A percentile compares a stretch with the other conserved stretches of the same genome.
Evolutionary conservation across 2,329 filamentous ascomycete genomes (phyloP).

Genomic region (Ceratocystiopsis minuta): DNA sequence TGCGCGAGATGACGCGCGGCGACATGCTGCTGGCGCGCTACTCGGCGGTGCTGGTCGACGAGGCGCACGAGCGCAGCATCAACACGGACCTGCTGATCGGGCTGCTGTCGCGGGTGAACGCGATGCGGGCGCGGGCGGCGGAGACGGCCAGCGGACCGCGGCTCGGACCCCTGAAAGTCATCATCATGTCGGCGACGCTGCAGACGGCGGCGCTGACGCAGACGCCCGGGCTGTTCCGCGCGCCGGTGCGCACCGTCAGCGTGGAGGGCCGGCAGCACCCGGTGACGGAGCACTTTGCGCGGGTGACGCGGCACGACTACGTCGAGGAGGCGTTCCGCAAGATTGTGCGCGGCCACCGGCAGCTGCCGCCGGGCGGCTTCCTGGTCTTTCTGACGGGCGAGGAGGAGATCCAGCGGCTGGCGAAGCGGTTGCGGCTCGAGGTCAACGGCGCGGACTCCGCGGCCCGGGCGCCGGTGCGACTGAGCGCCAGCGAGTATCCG

Average conservation of each 20-base stretch:
- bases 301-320: constrained; percentile 70
- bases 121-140: constrained; percentile 53
- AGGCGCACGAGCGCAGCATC: constrained; percentile 91
- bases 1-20: constrained; percentile 66
- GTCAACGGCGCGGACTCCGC: constrained; percentile 39
- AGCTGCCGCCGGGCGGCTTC: constrained; percentile 78
- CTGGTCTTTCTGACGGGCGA: constrained; percentile 90
- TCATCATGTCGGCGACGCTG: constrained; percentile 96
- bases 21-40: constrained; percentile 82
- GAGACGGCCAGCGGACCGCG: too few species aligned
- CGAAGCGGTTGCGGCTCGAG: constrained; percentile 55
- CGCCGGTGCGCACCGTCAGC: constrained; percentile 66
- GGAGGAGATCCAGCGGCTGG: constrained; percentile 74
- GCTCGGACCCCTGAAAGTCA: constrained; percentile 66
- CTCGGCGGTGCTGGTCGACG: constrained; percentile 85
- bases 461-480: constrained; percentile 48
- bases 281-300: constrained; percentile 76
- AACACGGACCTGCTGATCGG: constrained; percentile 98
- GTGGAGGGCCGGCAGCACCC: constrained; percentile 84
- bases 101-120: constrained; percentile 85
- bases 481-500: constrained; percentile 60
- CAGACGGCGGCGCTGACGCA: constrained; percentile 78
- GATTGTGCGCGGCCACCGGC: constrained; percentile 70
- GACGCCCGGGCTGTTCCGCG: constrained; percentile 62
- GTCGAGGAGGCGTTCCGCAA: constrained; percentile 81